Evolutionary conservation across 306 rosid genomes (phyloP).

Genomic region (Inga leiocalycina): DNA sequence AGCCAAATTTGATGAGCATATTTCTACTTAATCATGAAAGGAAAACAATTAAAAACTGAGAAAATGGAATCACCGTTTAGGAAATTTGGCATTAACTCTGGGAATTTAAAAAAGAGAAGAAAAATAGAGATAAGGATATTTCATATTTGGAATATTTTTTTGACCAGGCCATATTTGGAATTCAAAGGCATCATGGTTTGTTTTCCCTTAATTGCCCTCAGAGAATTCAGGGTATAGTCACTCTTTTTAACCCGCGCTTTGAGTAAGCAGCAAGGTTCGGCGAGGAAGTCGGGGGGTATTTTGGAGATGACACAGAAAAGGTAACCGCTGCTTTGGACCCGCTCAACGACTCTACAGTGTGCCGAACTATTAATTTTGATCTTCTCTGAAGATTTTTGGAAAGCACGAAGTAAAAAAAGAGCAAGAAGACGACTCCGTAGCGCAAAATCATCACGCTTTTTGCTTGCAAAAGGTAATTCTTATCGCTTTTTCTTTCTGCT

Average conservation of each 20-base stretch:
- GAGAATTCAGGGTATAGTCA: not conserved
- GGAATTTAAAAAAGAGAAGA: not conserved
- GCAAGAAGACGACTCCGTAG: not conserved
- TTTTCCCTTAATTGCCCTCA: constrained; percentile 1
- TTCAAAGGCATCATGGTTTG: not conserved
- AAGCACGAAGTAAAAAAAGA: constrained; percentile 7
- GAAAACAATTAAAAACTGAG: not conserved
- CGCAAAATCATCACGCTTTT: not conserved
- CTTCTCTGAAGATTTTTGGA: not conserved
- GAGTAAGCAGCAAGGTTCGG: too few relatives aligned
- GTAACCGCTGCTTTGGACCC: constrained; percentile 36
- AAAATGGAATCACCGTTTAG: not conserved
- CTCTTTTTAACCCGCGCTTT: not conserved
- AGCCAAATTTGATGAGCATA: not conserved
- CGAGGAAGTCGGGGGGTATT: constrained; percentile 21
- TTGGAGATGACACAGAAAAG: constrained; percentile 3
- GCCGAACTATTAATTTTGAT: constrained; percentile 27
- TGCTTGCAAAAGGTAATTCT: constrained; percentile 17
- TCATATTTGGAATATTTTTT: too few relatives aligned
- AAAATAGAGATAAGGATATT: not conserved
- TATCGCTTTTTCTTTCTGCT: constrained; percentile 5
- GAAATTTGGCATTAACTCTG: not conserved
- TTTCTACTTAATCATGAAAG: not conserved
- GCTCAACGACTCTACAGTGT: constrained; percentile 34
- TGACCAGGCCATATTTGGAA: not conserved